Conservation (phyloP, 495 filamentous ascomycete genomes). For the Talaromyces wortmannii region DNA sequence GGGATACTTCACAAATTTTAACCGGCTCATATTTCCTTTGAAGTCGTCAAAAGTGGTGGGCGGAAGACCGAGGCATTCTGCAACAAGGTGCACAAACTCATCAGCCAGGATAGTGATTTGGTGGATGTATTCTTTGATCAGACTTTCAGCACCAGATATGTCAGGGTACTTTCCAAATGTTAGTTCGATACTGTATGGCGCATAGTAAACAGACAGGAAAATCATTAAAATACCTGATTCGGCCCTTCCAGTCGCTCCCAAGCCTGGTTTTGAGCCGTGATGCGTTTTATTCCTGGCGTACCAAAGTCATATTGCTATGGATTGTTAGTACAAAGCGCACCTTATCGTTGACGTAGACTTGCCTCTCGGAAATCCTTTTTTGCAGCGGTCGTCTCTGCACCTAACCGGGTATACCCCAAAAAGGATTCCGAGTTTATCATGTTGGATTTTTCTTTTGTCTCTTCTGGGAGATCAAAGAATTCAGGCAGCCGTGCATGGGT, state of each 20-base stretch:
- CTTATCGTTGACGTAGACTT: neutral
- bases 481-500: constrained; percentile 64
- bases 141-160: constrained; percentile 53
- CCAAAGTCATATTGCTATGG: constrained; percentile 38
- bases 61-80: constrained; percentile 76
- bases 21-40: constrained; percentile 68
- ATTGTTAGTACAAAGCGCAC: neutral
- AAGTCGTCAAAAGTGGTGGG: constrained; percentile 68
- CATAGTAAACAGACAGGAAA: neutral
- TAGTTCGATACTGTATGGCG: neutral
- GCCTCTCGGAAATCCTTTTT: constrained; percentile 36
- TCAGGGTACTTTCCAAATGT: constrained; percentile 37
- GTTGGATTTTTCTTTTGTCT: constrained; percentile 73
- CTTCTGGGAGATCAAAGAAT: constrained; percentile 74
- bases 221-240: constrained; percentile 16
- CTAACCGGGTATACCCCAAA: constrained; percentile 42
- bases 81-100: constrained; percentile 71
- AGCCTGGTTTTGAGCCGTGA: constrained; percentile 63
- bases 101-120: constrained; percentile 64
- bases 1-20: constrained; percentile 87
- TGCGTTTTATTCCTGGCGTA: constrained; percentile 23
- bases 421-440: constrained; percentile 75
- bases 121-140: constrained; percentile 77
- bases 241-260: constrained; percentile 49
- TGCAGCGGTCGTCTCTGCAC: constrained; percentile 38